Evolutionary conservation across 2,329 filamentous ascomycete genomes (phyloP).

Genomic region (Ascochyta clinopodiicola): DNA sequence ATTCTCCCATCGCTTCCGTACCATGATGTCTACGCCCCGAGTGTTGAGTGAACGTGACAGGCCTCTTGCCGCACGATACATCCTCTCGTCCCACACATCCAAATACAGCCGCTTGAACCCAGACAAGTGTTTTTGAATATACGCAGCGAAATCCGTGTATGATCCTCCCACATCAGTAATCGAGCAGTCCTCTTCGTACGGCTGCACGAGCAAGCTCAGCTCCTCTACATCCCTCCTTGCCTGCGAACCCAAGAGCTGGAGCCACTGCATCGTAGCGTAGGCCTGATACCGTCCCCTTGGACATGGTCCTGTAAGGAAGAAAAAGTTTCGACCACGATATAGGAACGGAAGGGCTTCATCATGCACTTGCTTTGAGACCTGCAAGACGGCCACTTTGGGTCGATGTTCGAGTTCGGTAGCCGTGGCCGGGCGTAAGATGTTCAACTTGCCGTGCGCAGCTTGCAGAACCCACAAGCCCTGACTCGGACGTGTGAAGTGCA

Average conservation of each 20-base stretch:
- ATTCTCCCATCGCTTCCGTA: background rate
- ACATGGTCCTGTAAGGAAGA: conserved; percentile 39
- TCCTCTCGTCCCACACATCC: conserved; percentile 19
- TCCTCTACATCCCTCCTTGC: conserved; percentile 29
- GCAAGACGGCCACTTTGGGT: conserved; percentile 20
- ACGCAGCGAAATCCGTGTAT: conserved; percentile 28
- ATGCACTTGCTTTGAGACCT: conserved; percentile 29
- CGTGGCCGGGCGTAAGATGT: conserved; percentile 38
- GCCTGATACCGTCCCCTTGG: conserved; percentile 44
- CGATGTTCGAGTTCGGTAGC: conserved; percentile 22
- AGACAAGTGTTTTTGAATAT: conserved; percentile 21
- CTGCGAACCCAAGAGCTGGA: conserved; percentile 22
- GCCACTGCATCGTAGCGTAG: conserved; percentile 36
- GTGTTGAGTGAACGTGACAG: background rate
- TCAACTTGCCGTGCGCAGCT: conserved; percentile 32
- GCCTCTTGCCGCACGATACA: background rate
- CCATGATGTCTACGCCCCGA: background rate
- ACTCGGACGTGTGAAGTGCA: conserved; percentile 24
- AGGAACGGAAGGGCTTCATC: conserved; percentile 32
- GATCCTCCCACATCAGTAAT: conserved; percentile 12
- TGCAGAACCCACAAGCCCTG: conserved; percentile 38
- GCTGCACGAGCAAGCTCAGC: conserved; percentile 33
- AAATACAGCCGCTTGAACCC: conserved; percentile 25
- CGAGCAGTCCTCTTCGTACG: conserved; percentile 40
- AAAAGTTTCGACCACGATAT: conserved; percentile 36